Base-by-base conservation (phyloP, 805 yeast species). In the Saturnispora sanitii region DNA sequence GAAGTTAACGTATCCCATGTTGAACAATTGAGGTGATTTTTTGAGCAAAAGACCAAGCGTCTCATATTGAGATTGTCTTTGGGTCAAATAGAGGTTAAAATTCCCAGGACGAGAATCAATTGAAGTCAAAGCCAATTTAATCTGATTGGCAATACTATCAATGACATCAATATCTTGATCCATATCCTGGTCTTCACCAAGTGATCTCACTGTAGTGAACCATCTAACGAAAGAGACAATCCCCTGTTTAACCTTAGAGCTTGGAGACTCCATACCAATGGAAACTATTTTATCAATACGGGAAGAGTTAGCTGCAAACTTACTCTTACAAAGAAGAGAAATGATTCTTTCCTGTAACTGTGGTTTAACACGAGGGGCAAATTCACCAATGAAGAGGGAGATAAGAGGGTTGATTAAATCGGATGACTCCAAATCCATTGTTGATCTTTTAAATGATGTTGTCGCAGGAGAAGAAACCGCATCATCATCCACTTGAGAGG, bases 11-110 rank as follows among this genome's bases (percentile, higher is more conserved):
- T 71, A 74, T 0, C 69, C 55, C 28, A 79, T 58, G 49, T 77
- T 77, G 12, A 61, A 49, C 25, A 77, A 54, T 1, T 54, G 49
- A 1, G 73, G 65, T 30, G 70, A 64, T 26, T 70, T 66, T 42
- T 70, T 49, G 38, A 82, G 54, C 6, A 88, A 65, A 17, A 75
- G 69, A 2, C 94, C 92, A 19, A 88, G 57, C 0, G 94, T 79
- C 55, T 84, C 95, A 53, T 85, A 88, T 49, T 82, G 85, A 29
- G 68, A 59, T 50, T 71, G 70, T 49, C 92, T 68, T 48, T 74
- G 79, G 4, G 59, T 49, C 2, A 73, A 33, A 12, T 57, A 50
- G 1, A 53, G 45, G 2, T 66, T 50, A 12, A 36, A 40, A 33
- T 49, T 46, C 3, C 48, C 11, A 20, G 35, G 39, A 7, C 42